Base-by-base conservation (phyloP, 2,329 filamentous ascomycete species). In the Cercospora sp. region DNA sequence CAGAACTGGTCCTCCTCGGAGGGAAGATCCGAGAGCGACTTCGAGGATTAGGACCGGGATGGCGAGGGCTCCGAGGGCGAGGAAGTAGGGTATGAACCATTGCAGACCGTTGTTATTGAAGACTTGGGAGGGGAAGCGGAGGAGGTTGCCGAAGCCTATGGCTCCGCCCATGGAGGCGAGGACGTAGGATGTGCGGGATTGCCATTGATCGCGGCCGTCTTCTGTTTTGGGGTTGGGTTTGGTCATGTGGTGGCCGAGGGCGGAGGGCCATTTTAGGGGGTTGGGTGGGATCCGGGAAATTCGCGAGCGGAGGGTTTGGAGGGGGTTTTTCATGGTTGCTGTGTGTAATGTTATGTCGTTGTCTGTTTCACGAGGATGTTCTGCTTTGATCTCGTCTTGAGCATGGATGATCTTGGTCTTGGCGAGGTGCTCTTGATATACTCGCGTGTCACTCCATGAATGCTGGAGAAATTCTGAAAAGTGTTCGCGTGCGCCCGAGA, bases 31-130 rank as follows among this genome's bases (percentile, higher is more conserved):
- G 32, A 83, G 80, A 0, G 81, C 74, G 61, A 88, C 86, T 74
- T 88, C 86, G 24, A 87, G 81, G 12, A 87, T 82, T 43, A 88
- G 80, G 0, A 83, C 81, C 0, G 86, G 86, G 55, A 88, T 87
- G 43, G 85, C 85, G 66, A 88, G 81, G 10, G 87, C 76, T 66
- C 86, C 84, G 16, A 88, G 81, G 5, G 84, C 84, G 66, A 87
- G 77, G 4, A 87, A 74, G 69, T 88, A 88, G 0, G 86, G 86
- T 18, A 88, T 83, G 75, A 87, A 88, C 86, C 86, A 88, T 72
- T 88, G 86, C 5, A 87, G 79, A 2, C 86, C 86, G 66, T 86
- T 82, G 74, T 88, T 88, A 78, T 87, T 88, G 81, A 86, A 88
- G 2, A 87, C 82, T 45, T 86, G 83, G 0, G 85, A 87, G 2